A percentile compares a stretch with the other conserved stretches of the same genome.
Evolutionary conservation across 1,284 basidiomycete species (phyloP).

Genomic region (Ustilago nuda): DNA sequence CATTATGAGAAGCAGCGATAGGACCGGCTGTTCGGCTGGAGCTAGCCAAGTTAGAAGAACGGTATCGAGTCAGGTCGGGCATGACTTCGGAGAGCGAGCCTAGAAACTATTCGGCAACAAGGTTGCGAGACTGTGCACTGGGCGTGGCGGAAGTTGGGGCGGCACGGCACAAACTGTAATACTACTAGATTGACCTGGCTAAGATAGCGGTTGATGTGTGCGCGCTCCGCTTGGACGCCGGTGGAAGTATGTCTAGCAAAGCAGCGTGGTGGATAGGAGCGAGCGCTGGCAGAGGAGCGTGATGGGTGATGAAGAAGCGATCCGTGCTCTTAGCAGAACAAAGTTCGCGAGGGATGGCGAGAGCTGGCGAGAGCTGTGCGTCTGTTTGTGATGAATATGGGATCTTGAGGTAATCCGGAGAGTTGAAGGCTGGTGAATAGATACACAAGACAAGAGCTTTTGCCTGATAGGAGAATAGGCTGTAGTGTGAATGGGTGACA

Average conservation of each 20-base stretch:
- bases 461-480: no score
- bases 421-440: neutral
- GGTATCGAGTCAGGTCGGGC: slow-evolving; percentile 14
- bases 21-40: neutral
- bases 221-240: neutral
- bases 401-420: neutral
- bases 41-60: slow-evolving; percentile 1
- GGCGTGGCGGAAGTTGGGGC: neutral
- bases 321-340: neutral
- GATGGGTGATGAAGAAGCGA: neutral
- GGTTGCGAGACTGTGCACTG: neutral
- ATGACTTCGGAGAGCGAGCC: slow-evolving; percentile 10
- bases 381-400: neutral
- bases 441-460: no score
- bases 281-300: neutral
- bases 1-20: neutral
- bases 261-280: neutral
- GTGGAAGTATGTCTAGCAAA: neutral
- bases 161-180: neutral
- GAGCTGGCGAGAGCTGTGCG: neutral
- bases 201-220: neutral
- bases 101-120: neutral
- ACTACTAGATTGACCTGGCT: neutral
- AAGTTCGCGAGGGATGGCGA: neutral
- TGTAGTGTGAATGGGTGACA: neutral